phyloP scores from a whole-genome alignment of 2,329 filamentous ascomycete genomes.

The Botryotinia convoluta region DNA sequence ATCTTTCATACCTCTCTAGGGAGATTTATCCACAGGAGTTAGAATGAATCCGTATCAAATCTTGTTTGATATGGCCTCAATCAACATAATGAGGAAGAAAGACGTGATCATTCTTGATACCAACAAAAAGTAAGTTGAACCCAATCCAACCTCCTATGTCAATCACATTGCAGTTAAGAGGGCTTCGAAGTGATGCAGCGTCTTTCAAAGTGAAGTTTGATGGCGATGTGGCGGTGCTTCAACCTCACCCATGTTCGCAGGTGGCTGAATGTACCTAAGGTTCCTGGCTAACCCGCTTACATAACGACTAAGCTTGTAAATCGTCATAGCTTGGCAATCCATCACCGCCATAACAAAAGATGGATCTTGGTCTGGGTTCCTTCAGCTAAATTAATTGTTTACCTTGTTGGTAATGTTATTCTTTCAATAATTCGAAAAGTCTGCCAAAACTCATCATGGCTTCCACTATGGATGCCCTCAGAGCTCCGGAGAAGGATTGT shows the following conservation, averaged over 20 bases:
- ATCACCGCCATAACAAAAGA: background rate
- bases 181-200: background rate
- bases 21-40: background rate
- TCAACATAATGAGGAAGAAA: background rate
- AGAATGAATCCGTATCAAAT: background rate
- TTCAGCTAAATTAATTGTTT: background rate
- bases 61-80: background rate
- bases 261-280: background rate
- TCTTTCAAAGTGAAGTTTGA: background rate
- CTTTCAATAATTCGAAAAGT: background rate
- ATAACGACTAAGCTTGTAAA: background rate
- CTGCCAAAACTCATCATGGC: conserved; percentile 10
- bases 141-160: background rate
- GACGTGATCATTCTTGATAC: background rate
- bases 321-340: conserved; percentile 13
- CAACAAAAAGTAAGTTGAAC: background rate
- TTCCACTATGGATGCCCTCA: conserved; percentile 24
- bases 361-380: background rate
- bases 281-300: conserved; percentile 5
- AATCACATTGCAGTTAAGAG: no score
- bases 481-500: conserved; percentile 28
- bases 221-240: background rate
- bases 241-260: background rate
- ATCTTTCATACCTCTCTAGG: no score
- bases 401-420: conserved; percentile 7